Conservation (phyloP, 148 eudicot species). For the Heliosperma pusillum region DNA sequence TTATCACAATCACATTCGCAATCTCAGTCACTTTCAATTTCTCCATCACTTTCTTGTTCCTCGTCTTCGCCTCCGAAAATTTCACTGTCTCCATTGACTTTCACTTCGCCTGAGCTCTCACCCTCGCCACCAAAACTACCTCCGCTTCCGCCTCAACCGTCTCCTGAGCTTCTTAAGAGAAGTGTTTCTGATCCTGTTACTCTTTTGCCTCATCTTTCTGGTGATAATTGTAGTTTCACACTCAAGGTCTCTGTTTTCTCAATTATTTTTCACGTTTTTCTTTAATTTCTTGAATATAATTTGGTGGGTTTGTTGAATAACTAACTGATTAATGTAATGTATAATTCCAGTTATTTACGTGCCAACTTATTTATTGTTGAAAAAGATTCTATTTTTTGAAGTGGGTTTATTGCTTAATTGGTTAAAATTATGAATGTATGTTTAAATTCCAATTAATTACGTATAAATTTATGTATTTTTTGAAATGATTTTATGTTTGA, state of each 20-base stretch:
- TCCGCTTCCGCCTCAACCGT: slow-evolving; percentile 6
- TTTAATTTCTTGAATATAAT: no score
- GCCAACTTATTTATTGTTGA: no score
- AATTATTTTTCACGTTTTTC: not conserved
- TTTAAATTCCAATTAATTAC: no score
- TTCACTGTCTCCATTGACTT: not conserved
- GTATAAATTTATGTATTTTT: no score
- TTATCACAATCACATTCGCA: not conserved
- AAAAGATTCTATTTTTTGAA: no score
- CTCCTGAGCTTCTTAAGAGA: not conserved
- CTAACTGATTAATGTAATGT: no score
- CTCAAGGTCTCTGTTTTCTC: not conserved
- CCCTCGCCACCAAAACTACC: not conserved
- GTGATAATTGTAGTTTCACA: not conserved
- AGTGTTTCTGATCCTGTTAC: not conserved
- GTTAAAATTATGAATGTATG: no score
- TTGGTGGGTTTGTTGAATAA: no score
- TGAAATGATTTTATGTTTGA: no score
- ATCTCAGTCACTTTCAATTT: not conserved
- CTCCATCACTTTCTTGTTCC: not conserved
- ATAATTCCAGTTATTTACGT: no score
- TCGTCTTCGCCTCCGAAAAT: not conserved
- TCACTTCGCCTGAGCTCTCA: slow-evolving; percentile 1
- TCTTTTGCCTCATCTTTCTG: not conserved
- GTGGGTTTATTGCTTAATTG: no score